Evolutionary conservation across 2,329 filamentous ascomycete genomes (phyloP), one percentile per base, ranked within the genome.

Genomic region (Magnaporthiopsis rhizophila): DNA sequence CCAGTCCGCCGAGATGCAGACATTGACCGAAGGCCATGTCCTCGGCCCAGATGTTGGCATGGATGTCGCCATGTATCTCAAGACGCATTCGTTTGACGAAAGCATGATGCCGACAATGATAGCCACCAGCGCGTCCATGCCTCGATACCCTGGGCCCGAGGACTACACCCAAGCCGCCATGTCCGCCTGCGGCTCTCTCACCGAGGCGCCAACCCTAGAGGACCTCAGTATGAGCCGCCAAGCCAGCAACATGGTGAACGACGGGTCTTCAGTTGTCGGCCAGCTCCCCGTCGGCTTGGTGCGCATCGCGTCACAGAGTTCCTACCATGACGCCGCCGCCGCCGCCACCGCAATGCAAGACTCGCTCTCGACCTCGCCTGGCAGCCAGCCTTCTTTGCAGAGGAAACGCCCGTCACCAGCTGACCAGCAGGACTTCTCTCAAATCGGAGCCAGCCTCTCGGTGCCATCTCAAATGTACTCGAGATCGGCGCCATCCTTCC

Each of bases 391-490:
- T 18, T 53, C 38, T 18, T 60, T 24, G 21, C 45, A 34, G 24
- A 53, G 61, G n/a, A 58, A 58, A 53, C 45, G 36, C 0, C 36
- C 28, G 15, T 64, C 58, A 53, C 45, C 57, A 3, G 59, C 57
- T 67, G 73, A 66, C 24, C 64, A 67, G 28, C 62, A 64, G 24
- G 64, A 64, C 56, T 70, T 80, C n/a, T 72, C 67, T 26, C 74
- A 75, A 11, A 72, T 80, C 1, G 80, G 79, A 13, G 74, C 76
- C 13, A 76, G 70, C 62, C 68, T 76, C 18, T 65, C 67, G 7
- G 68, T 69, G 9, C 66, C 71, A 15, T 64, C 66, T 32, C 70
- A 75, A 8, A 72, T 71, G 26, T 78, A 77, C 64, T 65, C 71
- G 7, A 65, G 69, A 9, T 69, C 71, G 12, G 66, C 71, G 1